Base-by-base conservation (phyloP, 257 asterid species). In the Ligustrum vulgare region DNA sequence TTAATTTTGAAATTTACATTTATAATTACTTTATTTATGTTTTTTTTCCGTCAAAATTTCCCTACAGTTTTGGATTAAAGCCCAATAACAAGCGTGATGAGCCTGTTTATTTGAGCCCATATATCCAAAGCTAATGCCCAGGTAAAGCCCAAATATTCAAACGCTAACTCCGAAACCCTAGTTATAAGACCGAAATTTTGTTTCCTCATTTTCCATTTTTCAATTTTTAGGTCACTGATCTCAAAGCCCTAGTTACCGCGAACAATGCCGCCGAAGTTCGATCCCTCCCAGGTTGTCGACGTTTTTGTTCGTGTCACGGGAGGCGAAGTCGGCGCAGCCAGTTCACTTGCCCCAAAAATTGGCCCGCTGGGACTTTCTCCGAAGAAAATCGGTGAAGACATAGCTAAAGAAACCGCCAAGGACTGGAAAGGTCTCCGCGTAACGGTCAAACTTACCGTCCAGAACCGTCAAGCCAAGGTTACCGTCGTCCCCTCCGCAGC, bases 301-400 rank as follows among this genome's bases (percentile, higher is more conserved):
- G 94, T 91, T 5, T 91, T 64, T 81, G 91, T 91, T 79, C 91
- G 92, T 33, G 90, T 89, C 41, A 89, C 96, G 67, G 92, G 91
- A 43, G 91, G 92, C 0, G 94, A 90, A 71, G 92, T 90, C 56
- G 94, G 92, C 2, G 90, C 96, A 0, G 91, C 94, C 18, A 81
- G 87, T 36, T 89, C 94, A 0, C 94, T 91, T 39, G 94, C 94
- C 3, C 96, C 96, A 2, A 90, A 88, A 74, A 90, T 90, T 77
- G 93, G 93, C n/a, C 91, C 93, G 0, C 86, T 89, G 3, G 92
- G 96, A 56, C 91, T 89, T 6, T 89, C 92, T 0, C 94, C 93
- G 0, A 87, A 89, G 71, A 91, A 91, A 65, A 89, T 91, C 74
- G 93, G 92, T 39, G 91, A 88, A 73, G 91, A 89, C 77, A 89